A percentile compares a stretch with the other conserved stretches of the same genome.
phyloP scores from a whole-genome alignment of 495 filamentous ascomycete genomes.

The Penicillium coffeae region DNA sequence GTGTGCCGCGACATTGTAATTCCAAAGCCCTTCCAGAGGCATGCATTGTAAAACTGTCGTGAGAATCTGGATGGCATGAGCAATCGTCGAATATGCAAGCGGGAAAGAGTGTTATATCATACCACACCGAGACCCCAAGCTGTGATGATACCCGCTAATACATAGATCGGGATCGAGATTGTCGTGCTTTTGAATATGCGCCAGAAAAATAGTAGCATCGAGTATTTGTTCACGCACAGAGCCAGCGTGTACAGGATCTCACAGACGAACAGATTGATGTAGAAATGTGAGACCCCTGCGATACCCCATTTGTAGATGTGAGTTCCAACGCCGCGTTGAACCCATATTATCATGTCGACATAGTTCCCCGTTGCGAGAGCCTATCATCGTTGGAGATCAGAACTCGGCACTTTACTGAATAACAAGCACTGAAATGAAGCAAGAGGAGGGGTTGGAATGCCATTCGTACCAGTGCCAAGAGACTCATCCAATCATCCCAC shows the following conservation, averaged over 20 bases:
- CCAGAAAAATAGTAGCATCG: not conserved
- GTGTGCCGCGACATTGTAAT: not conserved
- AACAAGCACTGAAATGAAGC: too few species aligned
- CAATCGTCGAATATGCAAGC: not conserved
- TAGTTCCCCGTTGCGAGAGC: not conserved
- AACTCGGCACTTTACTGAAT: too few species aligned
- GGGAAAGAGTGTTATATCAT: not conserved
- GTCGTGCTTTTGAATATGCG: not conserved
- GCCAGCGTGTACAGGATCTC: not conserved
- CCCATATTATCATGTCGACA: not conserved
- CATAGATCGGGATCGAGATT: not conserved
- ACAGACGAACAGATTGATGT: not conserved
- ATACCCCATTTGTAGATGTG: not conserved
- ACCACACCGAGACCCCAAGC: slow-evolving; percentile 1
- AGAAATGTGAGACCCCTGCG: not conserved
- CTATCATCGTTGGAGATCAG: too few species aligned
- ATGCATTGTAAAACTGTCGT: not conserved
- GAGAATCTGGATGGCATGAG: not conserved
- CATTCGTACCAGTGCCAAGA: not conserved
- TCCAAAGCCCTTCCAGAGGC: not conserved
- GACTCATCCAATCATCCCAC: not conserved
- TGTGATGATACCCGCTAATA: not conserved
- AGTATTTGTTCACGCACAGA: not conserved
- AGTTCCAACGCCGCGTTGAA: not conserved
- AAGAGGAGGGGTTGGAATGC: too few species aligned